Evolutionary conservation across 345 rosid genomes (phyloP), one percentile per base, ranked within the genome.

Genomic region (Mallotus nudiflorus): DNA sequence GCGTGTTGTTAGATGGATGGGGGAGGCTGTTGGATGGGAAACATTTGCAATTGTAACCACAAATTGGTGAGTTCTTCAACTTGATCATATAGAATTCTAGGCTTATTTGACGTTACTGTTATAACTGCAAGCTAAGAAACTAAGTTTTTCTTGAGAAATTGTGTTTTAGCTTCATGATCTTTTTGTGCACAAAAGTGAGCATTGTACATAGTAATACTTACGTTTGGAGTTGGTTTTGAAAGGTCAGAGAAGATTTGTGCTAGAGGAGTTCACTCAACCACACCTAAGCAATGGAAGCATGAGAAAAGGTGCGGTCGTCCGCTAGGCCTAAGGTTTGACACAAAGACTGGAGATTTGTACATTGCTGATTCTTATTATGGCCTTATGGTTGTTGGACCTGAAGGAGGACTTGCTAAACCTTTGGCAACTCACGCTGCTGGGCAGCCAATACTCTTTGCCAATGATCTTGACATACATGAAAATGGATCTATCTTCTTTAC

Each of bases 311-410:
- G 98, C 29, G 96, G 98, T 19, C 74, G 98, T 62, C 99, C 98
- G 1, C 89, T 96, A 3, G 98, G 99, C 33, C 77, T 96, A 37
- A 72, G 99, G 72, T 96, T 92, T 75, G 67, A 87, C 82, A 82
- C 85, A 69, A 63, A 63, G 24, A 63, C 22, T 46, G 67, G 53
- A 45, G 45, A 46, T 46, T 29, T 63, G 19, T 63, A 85, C 82
- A 88, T 96, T 31, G 99, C 99, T 18, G 99, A 96, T 69, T 97
- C 99, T 24, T 88, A 96, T 69, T 86, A 86, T 71, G 99, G 99
- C 64, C 84, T 96, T 31, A 80, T 96, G 14, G 76, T 82, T 20
- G 97, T 92, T 50, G 99, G 99, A 40, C 82, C 93, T 9, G 77
- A 83, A 76, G 99, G 99, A 65, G 99, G 98, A 19, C 67, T 84